phyloP scores from a whole-genome alignment of 139 green algal species.

The Closterium sp. region DNA sequence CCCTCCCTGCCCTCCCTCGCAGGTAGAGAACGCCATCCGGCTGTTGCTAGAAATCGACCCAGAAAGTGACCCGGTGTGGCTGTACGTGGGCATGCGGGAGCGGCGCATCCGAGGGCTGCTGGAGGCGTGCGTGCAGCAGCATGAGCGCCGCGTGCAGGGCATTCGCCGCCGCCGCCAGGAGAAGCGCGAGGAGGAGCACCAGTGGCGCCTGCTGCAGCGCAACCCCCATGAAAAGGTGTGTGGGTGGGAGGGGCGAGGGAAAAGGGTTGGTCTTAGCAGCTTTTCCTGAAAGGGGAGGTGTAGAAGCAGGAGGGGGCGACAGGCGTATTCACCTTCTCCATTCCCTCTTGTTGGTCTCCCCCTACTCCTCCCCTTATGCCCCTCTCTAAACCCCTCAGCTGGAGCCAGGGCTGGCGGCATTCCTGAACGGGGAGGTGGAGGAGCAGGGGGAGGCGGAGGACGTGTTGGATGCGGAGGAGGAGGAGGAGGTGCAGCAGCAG shows the following conservation, averaged over 20 bases:
- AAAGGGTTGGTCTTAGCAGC: too few relatives aligned
- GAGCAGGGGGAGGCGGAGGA: not conserved
- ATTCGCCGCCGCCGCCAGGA: conserved; percentile 1
- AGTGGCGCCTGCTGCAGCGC: conserved; percentile 33
- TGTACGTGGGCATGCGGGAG: conserved; percentile 46
- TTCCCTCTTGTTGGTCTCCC: not conserved
- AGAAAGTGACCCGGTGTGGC: conserved; percentile 37
- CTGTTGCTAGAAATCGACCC: conserved; percentile 42
- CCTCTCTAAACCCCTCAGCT: not conserved
- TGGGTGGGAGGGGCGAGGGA: not conserved
- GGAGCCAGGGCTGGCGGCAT: not conserved
- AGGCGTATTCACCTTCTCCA: too few relatives aligned
- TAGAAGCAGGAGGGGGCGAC: not conserved
- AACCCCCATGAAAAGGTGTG: not conserved
- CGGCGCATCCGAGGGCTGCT: conserved; percentile 36
- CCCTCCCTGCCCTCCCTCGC: not conserved
- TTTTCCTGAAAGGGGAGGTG: not conserved
- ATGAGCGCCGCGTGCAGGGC: conserved; percentile 26
- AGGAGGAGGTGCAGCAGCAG: conserved; percentile 31
- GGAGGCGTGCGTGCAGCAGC: conserved; percentile 29
- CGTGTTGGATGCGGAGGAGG: not conserved
- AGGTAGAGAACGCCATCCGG: conserved; percentile 46
- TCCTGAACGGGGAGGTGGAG: not conserved
- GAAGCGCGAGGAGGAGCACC: conserved; percentile 13
- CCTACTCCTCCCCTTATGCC: not conserved